Evolutionary conservation across 1,139 yeast genomes (phyloP).

Genomic region (Nakaseomyces kungkrabaensis): DNA sequence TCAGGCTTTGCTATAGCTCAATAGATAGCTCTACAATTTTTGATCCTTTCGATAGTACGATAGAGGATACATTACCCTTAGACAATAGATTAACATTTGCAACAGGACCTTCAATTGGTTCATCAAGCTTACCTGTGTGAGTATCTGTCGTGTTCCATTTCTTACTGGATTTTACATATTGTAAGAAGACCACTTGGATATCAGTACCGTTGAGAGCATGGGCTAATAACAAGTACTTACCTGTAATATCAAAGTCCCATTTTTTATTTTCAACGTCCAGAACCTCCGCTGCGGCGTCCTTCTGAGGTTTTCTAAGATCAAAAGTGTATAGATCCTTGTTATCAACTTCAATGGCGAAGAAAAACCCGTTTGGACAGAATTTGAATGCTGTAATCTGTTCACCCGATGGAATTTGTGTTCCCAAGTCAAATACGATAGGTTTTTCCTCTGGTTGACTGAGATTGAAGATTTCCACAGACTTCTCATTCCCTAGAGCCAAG

Average conservation of each 20-base stretch:
- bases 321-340: slow-evolving; percentile 34
- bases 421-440: slow-evolving; percentile 10
- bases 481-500: slow-evolving; percentile 13
- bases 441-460: slow-evolving; percentile 11
- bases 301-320: slow-evolving; percentile 41
- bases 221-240: neutral
- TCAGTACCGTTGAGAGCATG: neutral
- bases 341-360: slow-evolving; percentile 37
- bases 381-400: slow-evolving; percentile 32
- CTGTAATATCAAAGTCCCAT: slow-evolving; percentile 3
- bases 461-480: slow-evolving; percentile 12
- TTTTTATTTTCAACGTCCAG: neutral
- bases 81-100: neutral
- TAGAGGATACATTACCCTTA: neutral
- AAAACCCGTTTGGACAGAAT: slow-evolving; percentile 65
- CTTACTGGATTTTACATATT: neutral
- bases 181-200: neutral
- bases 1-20: neutral
- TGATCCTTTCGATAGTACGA: neutral
- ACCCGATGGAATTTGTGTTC: slow-evolving; percentile 18
- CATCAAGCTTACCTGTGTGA: neutral
- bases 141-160: neutral
- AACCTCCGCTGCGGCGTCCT: neutral
- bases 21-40: neutral
- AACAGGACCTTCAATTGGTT: neutral